These are phyloP conservation scores for Annulohypoxylon maeteangense DNA, from an alignment of 495 filamentous ascomycete species.

Conservation along the genomic window DNA sequence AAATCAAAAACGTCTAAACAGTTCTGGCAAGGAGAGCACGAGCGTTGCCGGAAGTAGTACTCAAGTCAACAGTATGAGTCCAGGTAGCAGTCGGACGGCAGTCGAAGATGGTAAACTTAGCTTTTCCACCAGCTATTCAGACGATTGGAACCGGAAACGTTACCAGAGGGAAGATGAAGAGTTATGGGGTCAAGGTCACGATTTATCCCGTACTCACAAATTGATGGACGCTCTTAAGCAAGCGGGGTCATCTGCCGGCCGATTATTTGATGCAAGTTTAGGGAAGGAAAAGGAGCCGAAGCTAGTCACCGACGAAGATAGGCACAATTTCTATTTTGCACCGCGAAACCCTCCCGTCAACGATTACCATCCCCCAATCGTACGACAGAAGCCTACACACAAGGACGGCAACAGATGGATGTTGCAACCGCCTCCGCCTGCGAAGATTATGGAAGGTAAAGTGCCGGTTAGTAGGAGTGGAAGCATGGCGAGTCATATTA, in stretches of 20 bases:
- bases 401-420: conserved; percentile 83
- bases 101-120: conserved; percentile 36
- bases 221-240: conserved; percentile 63
- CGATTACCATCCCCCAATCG: conserved; percentile 86
- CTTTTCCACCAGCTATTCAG: conserved; percentile 52
- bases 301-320: conserved; percentile 55
- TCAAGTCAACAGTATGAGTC: conserved; percentile 41
- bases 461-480: conserved; percentile 64
- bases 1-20: conserved; percentile 64
- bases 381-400: conserved; percentile 74
- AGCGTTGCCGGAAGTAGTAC: conserved; percentile 48
- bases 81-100: conserved; percentile 33
- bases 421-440: conserved; percentile 86
- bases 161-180: conserved; percentile 89
- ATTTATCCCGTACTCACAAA: conserved; percentile 54
- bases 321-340: conserved; percentile 67
- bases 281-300: conserved; percentile 53
- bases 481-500: conserved; percentile 48
- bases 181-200: conserved; percentile 77
- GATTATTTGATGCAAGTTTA: conserved; percentile 58
- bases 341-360: conserved; percentile 83
- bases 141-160: conserved; percentile 76
- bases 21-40: conserved; percentile 52
- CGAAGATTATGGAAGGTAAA: conserved; percentile 88
- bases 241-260: conserved; percentile 61